Evolutionary conservation across 371 early-diverging fungal genomes (phyloP), one percentile per base, ranked within the genome.

Genomic region (Lichtheimia ramosa): DNA sequence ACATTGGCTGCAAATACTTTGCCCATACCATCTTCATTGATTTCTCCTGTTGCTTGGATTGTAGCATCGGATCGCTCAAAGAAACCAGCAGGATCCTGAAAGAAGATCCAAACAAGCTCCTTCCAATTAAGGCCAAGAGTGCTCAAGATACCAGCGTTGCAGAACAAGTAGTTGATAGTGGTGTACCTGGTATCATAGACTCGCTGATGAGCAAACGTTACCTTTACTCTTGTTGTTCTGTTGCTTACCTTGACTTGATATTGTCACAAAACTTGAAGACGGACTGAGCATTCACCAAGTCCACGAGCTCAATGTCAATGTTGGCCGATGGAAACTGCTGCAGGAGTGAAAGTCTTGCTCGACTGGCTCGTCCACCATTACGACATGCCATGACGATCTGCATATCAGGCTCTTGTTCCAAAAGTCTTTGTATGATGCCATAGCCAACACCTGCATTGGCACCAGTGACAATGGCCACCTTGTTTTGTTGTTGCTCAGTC

Each of bases 111-210:
- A 4, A 83, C 18, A 2, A 86, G 63, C 8, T 66, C 61, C 4
- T 58, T 20, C 71, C 86, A 79, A 58, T 82, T 64, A 13, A 95
- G 48, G 4, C 86, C 81, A 0, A 54, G 61, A 5, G 86, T 71
- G 5, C 87, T 81, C 61, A 94, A 68, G 24, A 92, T 79, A 0
- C 95, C 95, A 6, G 95, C 95, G 61, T 95, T 95, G 63, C 91
- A 88, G 62, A 89, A 89, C 48, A 95, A 62, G 49, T 77, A 81
- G 60, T 91, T 84, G 2, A 95, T 53, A 16, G 73, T 61, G 3
- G 51, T n/a, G 64, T 81, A 87, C 43, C 80, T 79, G 23, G 42
- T 21, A 12, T 25, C 6, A 12, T 43, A 3, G 2, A 46, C 21
- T n/a, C 21, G 16, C 21, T n/a, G 21, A 21, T 46, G 46, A n/a